phyloP scores from a whole-genome alignment of 768 basidiomycete species.

The Tubosaeta sp. region DNA sequence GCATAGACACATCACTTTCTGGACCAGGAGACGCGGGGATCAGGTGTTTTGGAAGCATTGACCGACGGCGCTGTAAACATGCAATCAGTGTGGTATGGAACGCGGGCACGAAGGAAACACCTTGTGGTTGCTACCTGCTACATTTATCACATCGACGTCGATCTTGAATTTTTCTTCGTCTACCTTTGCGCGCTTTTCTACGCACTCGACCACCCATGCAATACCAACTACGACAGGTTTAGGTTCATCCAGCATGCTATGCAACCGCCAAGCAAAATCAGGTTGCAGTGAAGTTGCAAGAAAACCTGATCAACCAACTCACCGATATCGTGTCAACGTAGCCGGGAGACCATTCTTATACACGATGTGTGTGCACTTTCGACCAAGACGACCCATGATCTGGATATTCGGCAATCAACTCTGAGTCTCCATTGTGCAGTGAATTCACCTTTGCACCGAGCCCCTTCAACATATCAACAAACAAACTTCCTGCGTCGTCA shows the following conservation, averaged over 20 bases:
- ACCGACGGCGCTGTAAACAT: conserved; percentile 60
- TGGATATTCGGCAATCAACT: conserved; percentile 21
- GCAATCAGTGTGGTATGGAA: not conserved
- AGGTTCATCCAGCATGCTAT: conserved; percentile 58
- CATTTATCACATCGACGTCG: conserved; percentile 54
- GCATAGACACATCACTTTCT: conserved; percentile 1
- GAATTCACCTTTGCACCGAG: conserved; percentile 74
- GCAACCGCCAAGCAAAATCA: not conserved
- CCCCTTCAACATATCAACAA: conserved; percentile 76
- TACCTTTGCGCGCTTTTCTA: conserved; percentile 57
- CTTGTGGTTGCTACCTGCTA: conserved; percentile 61
- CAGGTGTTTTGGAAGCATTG: conserved; percentile 65
- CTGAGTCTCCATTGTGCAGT: not conserved
- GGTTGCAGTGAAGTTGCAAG: not conserved
- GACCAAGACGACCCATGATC: conserved; percentile 63
- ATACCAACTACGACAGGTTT: conserved; percentile 78
- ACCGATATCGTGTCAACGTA: conserved; percentile 73
- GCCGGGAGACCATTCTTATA: conserved; percentile 79
- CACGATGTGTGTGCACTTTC: conserved; percentile 78
- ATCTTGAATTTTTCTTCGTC: conserved; percentile 66
- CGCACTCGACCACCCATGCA: conserved; percentile 87
- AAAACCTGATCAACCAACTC: conserved; percentile 14
- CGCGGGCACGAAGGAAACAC: conserved; percentile 31
- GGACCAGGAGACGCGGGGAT: conserved; percentile 28
- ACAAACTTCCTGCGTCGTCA: conserved; percentile 76